Conservation (phyloP, 164 flowering plant genomes). For the Tinospora cordifolia region DNA sequence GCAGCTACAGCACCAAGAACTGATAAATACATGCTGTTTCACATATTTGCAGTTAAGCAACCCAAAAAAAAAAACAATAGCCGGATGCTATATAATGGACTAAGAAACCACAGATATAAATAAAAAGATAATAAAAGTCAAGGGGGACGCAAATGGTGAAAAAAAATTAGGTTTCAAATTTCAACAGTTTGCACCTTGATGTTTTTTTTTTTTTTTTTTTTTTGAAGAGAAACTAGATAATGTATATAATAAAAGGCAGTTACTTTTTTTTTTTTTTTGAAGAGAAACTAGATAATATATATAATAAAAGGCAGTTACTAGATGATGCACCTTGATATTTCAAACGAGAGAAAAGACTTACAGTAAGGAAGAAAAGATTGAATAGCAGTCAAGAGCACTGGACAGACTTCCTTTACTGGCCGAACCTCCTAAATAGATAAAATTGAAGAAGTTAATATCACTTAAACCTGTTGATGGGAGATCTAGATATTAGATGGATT, state of each 20-base stretch:
- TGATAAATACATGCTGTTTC: too few species aligned
- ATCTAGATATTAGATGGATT: not conserved
- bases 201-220: too few species aligned
- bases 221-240: too few species aligned
- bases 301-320: too few species aligned
- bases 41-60: not conserved
- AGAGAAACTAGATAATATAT: too few species aligned
- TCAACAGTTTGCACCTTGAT: too few species aligned
- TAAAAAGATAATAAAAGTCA: not conserved
- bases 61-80: not conserved
- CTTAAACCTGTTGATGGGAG: not conserved
- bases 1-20: too few species aligned
- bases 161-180: not conserved
- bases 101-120: not conserved
- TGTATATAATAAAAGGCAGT: too few species aligned
- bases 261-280: too few species aligned
- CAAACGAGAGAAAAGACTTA: conserved; percentile 31
- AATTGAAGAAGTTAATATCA: not conserved
- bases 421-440: conserved; percentile 51
- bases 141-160: not conserved
- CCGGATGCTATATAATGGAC: not conserved
- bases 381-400: too few species aligned
- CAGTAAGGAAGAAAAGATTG: conserved; percentile 83
- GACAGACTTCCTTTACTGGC: too few species aligned
- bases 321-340: too few species aligned